phyloP scores from a whole-genome alignment of 2,329 filamentous ascomycete species.

The Cladophialophora immunda region DNA sequence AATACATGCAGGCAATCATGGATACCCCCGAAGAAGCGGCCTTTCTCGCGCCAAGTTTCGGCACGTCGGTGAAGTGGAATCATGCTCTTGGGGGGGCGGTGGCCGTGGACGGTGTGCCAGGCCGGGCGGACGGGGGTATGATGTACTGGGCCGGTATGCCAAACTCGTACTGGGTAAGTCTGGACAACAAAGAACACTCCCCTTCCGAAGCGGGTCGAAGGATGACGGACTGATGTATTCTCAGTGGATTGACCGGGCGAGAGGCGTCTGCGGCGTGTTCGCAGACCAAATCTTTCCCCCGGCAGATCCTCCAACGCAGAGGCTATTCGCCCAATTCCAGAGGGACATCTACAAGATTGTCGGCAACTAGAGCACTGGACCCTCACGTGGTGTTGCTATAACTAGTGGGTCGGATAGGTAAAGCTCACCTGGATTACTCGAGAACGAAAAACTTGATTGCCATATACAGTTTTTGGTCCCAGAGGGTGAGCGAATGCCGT shows the following conservation, averaged over 20 bases:
- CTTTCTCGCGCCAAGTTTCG: neutral
- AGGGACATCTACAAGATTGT: constrained; percentile 15
- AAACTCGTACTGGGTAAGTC: constrained; percentile 33
- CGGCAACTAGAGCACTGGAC: too few relatives aligned
- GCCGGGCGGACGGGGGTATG: constrained; percentile 15
- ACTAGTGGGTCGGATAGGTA: too few relatives aligned
- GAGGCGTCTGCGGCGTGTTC: constrained; percentile 5
- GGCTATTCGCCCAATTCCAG: constrained; percentile 17
- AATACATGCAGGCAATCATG: neutral
- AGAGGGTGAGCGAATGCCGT: too few relatives aligned
- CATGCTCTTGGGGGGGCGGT: constrained; percentile 13
- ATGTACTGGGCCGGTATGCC: constrained; percentile 38
- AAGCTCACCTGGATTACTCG: too few relatives aligned
- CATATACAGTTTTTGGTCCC: too few relatives aligned
- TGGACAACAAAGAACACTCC: neutral
- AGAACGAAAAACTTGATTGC: too few relatives aligned
- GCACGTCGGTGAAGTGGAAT: neutral
- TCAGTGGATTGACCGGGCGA: constrained; percentile 22
- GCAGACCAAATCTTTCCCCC: constrained; percentile 9
- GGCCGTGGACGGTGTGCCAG: constrained; percentile 12
- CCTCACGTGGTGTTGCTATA: too few relatives aligned
- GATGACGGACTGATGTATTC: too few relatives aligned
- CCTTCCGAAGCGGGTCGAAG: too few relatives aligned
- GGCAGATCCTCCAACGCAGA: constrained; percentile 1
- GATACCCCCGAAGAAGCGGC: neutral